Base-by-base conservation (phyloP, 192 early-diverging fungal genomes). In the Entophlyctis helioformis region DNA sequence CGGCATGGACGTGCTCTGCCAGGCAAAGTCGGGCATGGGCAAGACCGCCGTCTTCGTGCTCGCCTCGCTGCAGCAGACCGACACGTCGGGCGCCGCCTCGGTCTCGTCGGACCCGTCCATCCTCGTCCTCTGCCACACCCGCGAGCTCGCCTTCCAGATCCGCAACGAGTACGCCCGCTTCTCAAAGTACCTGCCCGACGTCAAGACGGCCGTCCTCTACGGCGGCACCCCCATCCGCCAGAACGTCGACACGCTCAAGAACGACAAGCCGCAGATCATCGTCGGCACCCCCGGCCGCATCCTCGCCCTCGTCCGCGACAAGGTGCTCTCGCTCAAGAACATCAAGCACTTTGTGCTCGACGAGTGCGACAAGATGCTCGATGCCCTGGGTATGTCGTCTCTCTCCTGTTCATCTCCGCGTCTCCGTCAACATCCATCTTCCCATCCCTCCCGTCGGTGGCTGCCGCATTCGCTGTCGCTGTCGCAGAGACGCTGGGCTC, bases 31-130 rank as follows among this genome's bases (percentile, higher is more conserved):
- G 56, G 94, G 94, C 59, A 86, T 98, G 87, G 94, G 94, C 53
- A 98, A 98, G 67, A 98, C 94, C 6, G 93, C 93, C 5, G 93
- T 97, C 24, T 97, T 97, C 59, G 93, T 97, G 11, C 74, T 97
- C 35, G 87, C 91, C 10, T 85, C 89, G 8, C 72, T 97, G 24
- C 88, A 97, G 63, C 91, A 97, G 66, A 74, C 94, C 45, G 87
- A 89, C 50, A 43, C 56, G n/a, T 43, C 45, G 5, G 36, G 33
- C 24, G 37, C 51, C 13, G 53, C 36, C 25, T 1, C 37, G 4
- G 31, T 41, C 3, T 24, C 31, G 18, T 49, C 36, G 12, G 78
- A 83, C 4, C 85, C 85, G 18, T 44, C 60, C 13, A 89, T 93
- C 3, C 72, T 98, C 50, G 87, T 98, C 1, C 76, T 98, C 47